phyloP scores from a whole-genome alignment of 1,284 basidiomycete genomes.

The Malassezia restricta region DNA sequence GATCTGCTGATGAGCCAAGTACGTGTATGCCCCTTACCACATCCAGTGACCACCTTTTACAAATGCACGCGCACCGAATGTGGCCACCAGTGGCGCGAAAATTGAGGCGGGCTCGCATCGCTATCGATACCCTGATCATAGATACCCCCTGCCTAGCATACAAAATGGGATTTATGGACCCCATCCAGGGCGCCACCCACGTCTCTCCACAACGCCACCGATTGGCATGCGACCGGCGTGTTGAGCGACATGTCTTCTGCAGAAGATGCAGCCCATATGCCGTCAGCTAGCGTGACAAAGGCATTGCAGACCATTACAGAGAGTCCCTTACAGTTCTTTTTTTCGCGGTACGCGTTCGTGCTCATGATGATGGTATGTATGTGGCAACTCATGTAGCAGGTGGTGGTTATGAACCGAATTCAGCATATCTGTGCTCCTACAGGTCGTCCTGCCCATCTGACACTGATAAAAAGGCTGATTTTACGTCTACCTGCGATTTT shows the following conservation, averaged over 20 bases:
- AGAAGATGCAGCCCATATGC: no score
- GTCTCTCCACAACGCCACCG: no score
- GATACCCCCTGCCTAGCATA: no score
- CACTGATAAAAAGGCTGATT: conserved; percentile 17
- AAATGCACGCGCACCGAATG: conserved; percentile 34
- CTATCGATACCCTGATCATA: background rate
- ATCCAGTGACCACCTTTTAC: conserved; percentile 41
- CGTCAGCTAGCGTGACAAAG: background rate
- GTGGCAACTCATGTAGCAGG: background rate
- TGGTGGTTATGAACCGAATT: conserved; percentile 19
- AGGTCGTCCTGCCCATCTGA: conserved; percentile 21
- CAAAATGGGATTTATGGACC: no score
- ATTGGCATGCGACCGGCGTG: no score
- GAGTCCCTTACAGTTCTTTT: background rate
- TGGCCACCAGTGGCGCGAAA: conserved; percentile 40
- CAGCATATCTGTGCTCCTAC: conserved; percentile 38
- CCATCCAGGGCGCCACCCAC: no score
- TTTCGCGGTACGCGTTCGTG: conserved; percentile 29
- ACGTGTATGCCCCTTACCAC: conserved; percentile 16
- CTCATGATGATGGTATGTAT: conserved; percentile 22
- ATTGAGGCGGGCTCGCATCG: conserved; percentile 6
- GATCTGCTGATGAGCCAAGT: conserved; percentile 57
- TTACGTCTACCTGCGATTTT: conserved; percentile 28
- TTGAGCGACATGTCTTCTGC: no score
- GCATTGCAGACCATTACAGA: background rate